Conservation (phyloP, 345 rosid genomes). For the Bretschneidera sinensis region DNA sequence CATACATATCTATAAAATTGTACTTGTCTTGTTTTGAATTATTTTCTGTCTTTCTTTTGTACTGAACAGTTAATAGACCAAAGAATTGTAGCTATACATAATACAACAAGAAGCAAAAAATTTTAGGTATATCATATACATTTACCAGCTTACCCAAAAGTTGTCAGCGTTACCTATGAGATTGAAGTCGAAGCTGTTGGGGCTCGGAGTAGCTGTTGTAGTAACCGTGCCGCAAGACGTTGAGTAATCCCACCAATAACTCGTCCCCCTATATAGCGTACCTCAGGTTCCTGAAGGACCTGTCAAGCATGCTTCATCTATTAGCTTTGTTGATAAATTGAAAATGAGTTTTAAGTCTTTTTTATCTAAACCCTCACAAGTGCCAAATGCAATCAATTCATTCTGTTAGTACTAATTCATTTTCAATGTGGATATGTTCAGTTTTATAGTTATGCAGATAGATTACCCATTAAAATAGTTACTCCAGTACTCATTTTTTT, state of each 20-base stretch:
- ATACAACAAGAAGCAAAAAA: background rate
- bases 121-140: background rate
- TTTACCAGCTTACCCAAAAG: slow-evolving; percentile 10
- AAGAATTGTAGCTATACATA: slow-evolving; percentile 13
- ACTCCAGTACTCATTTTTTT: background rate
- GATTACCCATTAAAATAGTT: background rate
- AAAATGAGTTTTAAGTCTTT: background rate
- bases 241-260: slow-evolving; percentile 76
- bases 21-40: background rate
- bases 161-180: slow-evolving; percentile 19
- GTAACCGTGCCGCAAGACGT: slow-evolving; percentile 84
- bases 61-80: slow-evolving; percentile 13
- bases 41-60: background rate
- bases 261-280: slow-evolving; percentile 65
- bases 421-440: background rate
- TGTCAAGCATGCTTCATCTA: slow-evolving; percentile 19
- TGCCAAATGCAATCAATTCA: background rate
- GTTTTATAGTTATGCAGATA: background rate
- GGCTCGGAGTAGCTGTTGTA: slow-evolving; percentile 74
- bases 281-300: slow-evolving; percentile 94
- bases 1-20: slow-evolving; percentile 4
- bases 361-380: background rate
- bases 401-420: background rate
- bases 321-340: slow-evolving; percentile 5
- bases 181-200: slow-evolving; percentile 40